Evolutionary conservation across 371 early-diverging fungal genomes (phyloP).

Genomic region (Chytridium lagenaria): DNA sequence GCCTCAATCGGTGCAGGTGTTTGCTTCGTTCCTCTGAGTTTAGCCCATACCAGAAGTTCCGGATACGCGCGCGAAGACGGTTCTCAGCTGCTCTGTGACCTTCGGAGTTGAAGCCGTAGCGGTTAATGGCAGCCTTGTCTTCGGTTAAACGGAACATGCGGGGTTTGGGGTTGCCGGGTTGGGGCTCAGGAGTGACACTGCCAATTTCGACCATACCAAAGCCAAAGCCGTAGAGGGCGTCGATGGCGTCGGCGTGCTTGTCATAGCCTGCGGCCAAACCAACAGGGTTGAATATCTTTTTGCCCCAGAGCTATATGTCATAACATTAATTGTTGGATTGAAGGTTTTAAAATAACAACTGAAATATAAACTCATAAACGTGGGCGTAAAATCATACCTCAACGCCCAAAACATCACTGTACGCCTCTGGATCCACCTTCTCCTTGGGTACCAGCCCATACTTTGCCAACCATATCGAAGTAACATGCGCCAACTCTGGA

Average conservation of each 20-base stretch:
- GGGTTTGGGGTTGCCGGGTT: conserved; percentile 81
- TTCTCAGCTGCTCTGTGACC: conserved; percentile 65
- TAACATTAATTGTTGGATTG: not conserved
- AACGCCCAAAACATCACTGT: conserved; percentile 53
- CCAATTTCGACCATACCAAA: conserved; percentile 89
- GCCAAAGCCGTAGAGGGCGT: conserved; percentile 76
- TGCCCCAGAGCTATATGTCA: conserved; percentile 64
- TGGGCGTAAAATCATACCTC: no score
- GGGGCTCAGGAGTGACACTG: conserved; percentile 77
- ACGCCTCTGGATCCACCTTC: conserved; percentile 35
- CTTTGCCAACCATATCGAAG: conserved; percentile 64
- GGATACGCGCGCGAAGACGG: conserved; percentile 69
- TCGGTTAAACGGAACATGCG: conserved; percentile 77
- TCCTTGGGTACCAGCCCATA: conserved; percentile 66
- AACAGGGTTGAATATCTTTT: conserved; percentile 72
- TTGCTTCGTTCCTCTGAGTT: not conserved
- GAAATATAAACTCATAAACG: no score
- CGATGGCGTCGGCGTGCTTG: conserved; percentile 84
- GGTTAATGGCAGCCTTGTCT: conserved; percentile 80
- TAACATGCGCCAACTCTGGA: conserved; percentile 72
- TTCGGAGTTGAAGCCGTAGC: conserved; percentile 87
- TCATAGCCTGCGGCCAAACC: conserved; percentile 89
- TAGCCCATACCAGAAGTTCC: conserved; percentile 56
- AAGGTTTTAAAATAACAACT: no score
- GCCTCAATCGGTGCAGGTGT: no score